Conservation (phyloP, 768 basidiomycete species). For the Candolleomyces eurysporus region DNA sequence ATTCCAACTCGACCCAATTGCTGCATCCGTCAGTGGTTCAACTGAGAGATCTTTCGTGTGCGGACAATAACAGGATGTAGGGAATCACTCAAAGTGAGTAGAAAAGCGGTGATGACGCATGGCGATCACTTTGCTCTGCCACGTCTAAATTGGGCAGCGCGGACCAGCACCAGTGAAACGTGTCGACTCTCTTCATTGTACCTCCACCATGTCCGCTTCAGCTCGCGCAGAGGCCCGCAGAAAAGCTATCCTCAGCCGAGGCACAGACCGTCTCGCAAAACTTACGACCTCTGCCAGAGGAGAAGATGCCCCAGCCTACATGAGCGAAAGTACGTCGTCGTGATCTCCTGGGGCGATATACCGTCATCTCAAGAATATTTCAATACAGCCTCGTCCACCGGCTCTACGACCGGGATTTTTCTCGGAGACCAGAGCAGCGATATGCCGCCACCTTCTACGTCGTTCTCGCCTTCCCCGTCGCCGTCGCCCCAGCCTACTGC, state of each 20-base stretch:
- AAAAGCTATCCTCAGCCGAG: constrained; percentile 72
- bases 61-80: too few species aligned
- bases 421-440: constrained; percentile 45
- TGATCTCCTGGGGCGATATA: too few species aligned
- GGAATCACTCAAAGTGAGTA: too few species aligned
- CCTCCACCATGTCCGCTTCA: constrained; percentile 35
- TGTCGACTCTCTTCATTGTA: not conserved
- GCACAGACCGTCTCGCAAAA: constrained; percentile 73
- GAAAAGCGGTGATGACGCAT: constrained; percentile 1
- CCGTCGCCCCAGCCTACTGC: constrained; percentile 14
- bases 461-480: constrained; percentile 10
- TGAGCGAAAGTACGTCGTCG: constrained; percentile 44
- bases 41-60: too few species aligned
- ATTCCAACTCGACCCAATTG: too few species aligned
- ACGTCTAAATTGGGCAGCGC: constrained; percentile 1
- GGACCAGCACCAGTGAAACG: not conserved
- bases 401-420: constrained; percentile 30
- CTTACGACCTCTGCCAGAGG: constrained; percentile 72
- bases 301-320: constrained; percentile 59
- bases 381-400: constrained; percentile 6
- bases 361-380: too few species aligned
- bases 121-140: constrained; percentile 3
- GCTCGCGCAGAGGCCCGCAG: constrained; percentile 75
- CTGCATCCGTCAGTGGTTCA: too few species aligned
- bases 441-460: constrained; percentile 35